These are phyloP conservation scores for Gossypium thurberi DNA, from an alignment of 345 rosid species.

Conservation along the genomic window DNA sequence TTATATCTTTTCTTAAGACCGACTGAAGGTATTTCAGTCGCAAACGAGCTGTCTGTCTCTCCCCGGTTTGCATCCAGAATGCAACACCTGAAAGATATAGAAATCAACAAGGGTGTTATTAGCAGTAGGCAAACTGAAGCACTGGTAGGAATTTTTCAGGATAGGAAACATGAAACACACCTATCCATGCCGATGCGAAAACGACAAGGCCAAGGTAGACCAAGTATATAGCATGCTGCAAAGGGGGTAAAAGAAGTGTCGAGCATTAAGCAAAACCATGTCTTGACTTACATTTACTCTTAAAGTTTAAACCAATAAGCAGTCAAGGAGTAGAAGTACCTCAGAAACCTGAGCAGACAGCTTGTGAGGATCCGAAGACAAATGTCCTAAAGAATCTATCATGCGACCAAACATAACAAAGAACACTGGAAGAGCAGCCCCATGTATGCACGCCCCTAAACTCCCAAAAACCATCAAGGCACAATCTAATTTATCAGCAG, in stretches of 20 bases:
- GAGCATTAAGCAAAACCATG: neutral
- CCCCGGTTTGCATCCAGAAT: constrained; percentile 82
- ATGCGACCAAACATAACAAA: constrained; percentile 55
- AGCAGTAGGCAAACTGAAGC: neutral
- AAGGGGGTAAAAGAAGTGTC: constrained; percentile 5
- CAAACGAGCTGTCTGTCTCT: constrained; percentile 74
- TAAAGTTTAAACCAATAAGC: neutral
- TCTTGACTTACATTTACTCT: neutral
- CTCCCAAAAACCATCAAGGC: constrained; percentile 54
- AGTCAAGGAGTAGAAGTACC: constrained; percentile 33
- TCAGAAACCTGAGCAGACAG: constrained; percentile 50
- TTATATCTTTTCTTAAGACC: constrained; percentile 51
- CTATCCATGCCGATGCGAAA: constrained; percentile 65
- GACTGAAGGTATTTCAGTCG: constrained; percentile 63
- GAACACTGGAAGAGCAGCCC: constrained; percentile 67
- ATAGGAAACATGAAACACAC: constrained; percentile 25
- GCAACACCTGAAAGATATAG: constrained; percentile 44
- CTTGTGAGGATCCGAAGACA: constrained; percentile 42
- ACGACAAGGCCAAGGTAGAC: constrained; percentile 56
- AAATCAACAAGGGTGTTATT: neutral
- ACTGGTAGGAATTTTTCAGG: neutral
- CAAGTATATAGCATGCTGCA: constrained; percentile 61
- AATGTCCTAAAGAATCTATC: constrained; percentile 64
- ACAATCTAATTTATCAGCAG: constrained; percentile 55
- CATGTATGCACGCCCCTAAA: constrained; percentile 58